Evolutionary conservation across 1,284 basidiomycete genomes (phyloP).

Genomic region (Leccinum fuscescens): DNA sequence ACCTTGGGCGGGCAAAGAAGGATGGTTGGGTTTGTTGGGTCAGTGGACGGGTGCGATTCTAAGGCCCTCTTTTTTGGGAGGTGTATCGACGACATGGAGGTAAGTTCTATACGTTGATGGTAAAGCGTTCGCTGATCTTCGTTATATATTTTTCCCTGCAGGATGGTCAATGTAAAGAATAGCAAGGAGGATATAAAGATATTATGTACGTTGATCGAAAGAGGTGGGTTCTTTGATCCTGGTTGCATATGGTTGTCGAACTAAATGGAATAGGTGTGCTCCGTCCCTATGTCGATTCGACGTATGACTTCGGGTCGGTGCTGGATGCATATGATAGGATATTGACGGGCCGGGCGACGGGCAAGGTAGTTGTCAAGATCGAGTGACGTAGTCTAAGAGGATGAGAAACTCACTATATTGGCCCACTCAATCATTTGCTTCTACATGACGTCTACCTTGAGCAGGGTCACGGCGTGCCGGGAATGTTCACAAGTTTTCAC

Average conservation of each 20-base stretch:
- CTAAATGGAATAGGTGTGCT: conserved; percentile 44
- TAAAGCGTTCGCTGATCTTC: background rate
- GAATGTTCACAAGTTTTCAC: too few species aligned
- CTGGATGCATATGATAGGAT: conserved; percentile 60
- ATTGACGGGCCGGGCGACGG: conserved; percentile 53
- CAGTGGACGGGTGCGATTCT: conserved; percentile 27
- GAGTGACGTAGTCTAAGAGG: conserved; percentile 23
- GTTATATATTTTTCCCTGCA: background rate
- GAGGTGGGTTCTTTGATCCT: conserved; percentile 15
- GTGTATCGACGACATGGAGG: conserved; percentile 44
- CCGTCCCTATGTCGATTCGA: conserved; percentile 60
- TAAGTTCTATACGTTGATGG: conserved; percentile 25
- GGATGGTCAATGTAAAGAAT: conserved; percentile 10
- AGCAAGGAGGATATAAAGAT: conserved; percentile 12
- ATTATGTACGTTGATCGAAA: conserved; percentile 20
- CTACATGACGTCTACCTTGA: too few species aligned
- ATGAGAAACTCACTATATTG: background rate
- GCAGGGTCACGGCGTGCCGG: too few species aligned
- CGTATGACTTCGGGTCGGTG: conserved; percentile 55
- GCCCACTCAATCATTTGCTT: too few species aligned
- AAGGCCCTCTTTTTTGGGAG: conserved; percentile 47
- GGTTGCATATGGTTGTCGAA: background rate
- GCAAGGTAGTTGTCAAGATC: conserved; percentile 61
- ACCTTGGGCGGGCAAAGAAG: conserved; percentile 32
- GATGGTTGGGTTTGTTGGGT: conserved; percentile 8